These are phyloP conservation scores for Umbelopsis sp. DNA, from an alignment of 371 early-diverging fungal genomes.

Conservation along the genomic window DNA sequence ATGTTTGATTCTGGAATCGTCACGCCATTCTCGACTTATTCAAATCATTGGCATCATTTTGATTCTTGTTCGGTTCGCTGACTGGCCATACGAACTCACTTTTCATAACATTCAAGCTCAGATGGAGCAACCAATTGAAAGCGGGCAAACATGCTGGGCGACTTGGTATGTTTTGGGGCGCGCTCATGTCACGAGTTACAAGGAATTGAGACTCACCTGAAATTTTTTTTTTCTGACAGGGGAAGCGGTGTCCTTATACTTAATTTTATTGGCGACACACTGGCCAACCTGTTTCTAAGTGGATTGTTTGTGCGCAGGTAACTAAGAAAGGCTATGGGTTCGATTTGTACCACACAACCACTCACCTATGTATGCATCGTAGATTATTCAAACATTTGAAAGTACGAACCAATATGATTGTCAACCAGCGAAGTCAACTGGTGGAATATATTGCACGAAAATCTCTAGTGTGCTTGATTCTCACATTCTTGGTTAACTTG, in stretches of 20 bases:
- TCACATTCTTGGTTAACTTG: constrained; percentile 43
- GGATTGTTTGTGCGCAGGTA: constrained; percentile 56
- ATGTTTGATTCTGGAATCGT: constrained; percentile 40
- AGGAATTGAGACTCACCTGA: too few relatives aligned
- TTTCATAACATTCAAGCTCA: constrained; percentile 32
- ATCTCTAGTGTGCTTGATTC: constrained; percentile 41
- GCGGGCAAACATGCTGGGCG: constrained; percentile 39
- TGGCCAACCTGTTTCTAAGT: constrained; percentile 47
- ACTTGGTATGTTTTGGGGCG: constrained; percentile 26
- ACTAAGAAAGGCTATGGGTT: background rate
- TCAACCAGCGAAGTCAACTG: constrained; percentile 40
- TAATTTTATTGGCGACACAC: constrained; percentile 45
- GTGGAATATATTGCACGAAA: constrained; percentile 52
- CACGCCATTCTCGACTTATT: constrained; percentile 38
- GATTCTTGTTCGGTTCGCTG: constrained; percentile 43
- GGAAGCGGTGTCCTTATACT: constrained; percentile 48
- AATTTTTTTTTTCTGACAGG: constrained; percentile 23
- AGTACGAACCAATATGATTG: constrained; percentile 7
- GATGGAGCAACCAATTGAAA: constrained; percentile 30
- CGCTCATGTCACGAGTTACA: too few relatives aligned
- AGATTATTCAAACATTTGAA: constrained; percentile 10
- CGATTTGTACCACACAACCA: background rate
- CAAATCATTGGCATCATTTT: constrained; percentile 35
- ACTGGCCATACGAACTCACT: constrained; percentile 52
- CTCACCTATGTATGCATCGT: background rate